Conservation (phyloP, 108 stramenopile genomes). For the Cylindrotheca closterium region DNA sequence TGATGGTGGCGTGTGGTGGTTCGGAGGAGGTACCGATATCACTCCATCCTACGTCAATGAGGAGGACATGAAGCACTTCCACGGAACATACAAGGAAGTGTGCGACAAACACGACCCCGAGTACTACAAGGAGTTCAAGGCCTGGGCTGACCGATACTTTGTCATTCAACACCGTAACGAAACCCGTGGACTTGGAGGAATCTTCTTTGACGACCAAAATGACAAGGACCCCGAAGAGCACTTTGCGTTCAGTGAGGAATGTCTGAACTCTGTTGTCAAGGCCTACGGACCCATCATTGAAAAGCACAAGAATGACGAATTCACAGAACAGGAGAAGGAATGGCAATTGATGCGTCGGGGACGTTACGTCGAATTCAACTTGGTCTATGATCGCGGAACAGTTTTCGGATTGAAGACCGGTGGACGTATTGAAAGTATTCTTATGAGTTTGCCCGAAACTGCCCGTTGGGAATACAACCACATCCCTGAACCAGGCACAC, state of each 20-base stretch:
- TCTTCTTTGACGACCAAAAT: slow-evolving; percentile 98
- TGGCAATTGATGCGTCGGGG: slow-evolving; percentile 97
- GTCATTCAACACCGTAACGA: slow-evolving; percentile 93
- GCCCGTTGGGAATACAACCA: slow-evolving; percentile 97
- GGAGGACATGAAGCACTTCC: slow-evolving; percentile 98
- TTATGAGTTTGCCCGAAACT: slow-evolving; percentile 98
- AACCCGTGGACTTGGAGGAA: slow-evolving; percentile 96
- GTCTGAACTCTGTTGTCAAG: slow-evolving; percentile 81
- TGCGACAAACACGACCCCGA: slow-evolving; percentile 97
- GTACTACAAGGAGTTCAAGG: slow-evolving; percentile 97
- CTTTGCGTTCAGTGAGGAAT: slow-evolving; percentile 88
- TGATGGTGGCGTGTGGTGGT: slow-evolving; percentile 99
- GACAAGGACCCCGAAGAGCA: slow-evolving; percentile 87
- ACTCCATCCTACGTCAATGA: slow-evolving; percentile 95
- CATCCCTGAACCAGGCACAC: slow-evolving; percentile 75
- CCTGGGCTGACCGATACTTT: slow-evolving; percentile 98
- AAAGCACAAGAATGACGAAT: slow-evolving; percentile 87
- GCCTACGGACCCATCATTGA: slow-evolving; percentile 94
- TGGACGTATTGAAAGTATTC: slow-evolving; percentile 97
- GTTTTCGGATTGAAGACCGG: slow-evolving; percentile 99
- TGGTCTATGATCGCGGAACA: slow-evolving; percentile 98
- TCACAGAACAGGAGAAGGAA: slow-evolving; percentile 90
- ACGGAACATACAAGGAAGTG: slow-evolving; percentile 97
- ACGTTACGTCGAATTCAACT: slow-evolving; percentile 99
- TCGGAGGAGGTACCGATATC: slow-evolving; percentile 99